phyloP scores from a whole-genome alignment of 2,329 filamentous ascomycete species.

The Cladorrhinum sp. region DNA sequence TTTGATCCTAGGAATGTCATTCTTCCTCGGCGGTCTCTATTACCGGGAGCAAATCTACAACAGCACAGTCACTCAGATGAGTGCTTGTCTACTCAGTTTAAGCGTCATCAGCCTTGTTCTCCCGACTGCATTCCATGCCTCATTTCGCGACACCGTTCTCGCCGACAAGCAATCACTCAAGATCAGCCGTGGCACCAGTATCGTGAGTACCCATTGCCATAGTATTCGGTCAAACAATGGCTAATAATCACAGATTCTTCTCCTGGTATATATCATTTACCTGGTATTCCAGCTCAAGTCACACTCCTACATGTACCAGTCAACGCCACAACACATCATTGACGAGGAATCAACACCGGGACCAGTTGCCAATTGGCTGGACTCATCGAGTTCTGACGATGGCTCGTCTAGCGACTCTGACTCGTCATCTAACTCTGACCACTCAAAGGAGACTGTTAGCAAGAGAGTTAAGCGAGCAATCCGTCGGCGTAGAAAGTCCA shows the following conservation, averaged over 20 bases:
- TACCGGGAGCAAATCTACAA: conserved; percentile 94
- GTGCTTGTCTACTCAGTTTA: conserved; percentile 83
- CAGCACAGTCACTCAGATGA: conserved; percentile 94
- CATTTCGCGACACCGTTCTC: conserved; percentile 60
- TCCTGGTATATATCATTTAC: conserved; percentile 80
- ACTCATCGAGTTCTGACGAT: conserved; percentile 60
- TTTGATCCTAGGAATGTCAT: conserved; percentile 88
- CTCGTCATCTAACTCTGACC: conserved; percentile 62
- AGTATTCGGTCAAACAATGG: conserved; percentile 1
- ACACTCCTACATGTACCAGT: conserved; percentile 87
- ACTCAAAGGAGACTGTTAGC: conserved; percentile 60
- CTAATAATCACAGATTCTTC: conserved; percentile 55
- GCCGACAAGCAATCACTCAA: conserved; percentile 73
- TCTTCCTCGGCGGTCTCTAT: conserved; percentile 79
- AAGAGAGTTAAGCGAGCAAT: conserved; percentile 75
- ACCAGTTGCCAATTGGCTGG: conserved; percentile 76
- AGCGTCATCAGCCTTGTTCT: conserved; percentile 86
- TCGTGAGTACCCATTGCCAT: conserved; percentile 50
- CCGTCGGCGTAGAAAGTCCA: conserved; percentile 72
- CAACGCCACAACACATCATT: conserved; percentile 87
- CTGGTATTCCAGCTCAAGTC: conserved; percentile 89
- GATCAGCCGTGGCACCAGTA: conserved; percentile 85
- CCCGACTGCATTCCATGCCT: conserved; percentile 86
- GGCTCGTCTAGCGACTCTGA: conserved; percentile 61
- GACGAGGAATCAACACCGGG: conserved; percentile 88